Base-by-base conservation (phyloP, 768 basidiomycete genomes). In the Leccinum imitatum region DNA sequence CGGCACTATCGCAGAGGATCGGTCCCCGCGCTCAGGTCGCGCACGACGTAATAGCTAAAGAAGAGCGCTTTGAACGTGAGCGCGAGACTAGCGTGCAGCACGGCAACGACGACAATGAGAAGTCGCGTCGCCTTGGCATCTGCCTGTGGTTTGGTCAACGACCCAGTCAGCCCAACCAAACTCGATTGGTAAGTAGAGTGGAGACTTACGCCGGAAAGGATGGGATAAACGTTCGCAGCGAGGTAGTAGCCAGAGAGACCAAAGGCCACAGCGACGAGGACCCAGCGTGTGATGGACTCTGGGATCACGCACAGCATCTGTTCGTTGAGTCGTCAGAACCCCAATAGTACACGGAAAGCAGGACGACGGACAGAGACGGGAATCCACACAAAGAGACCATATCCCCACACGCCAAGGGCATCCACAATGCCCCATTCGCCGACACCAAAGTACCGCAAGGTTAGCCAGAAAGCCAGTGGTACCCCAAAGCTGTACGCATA, bases 381-480 rank as follows among this genome's bases (percentile, higher is more conserved):
- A 61, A 95, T 92, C 93, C 93, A 94, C 3, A 91, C 84, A 61
- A 93, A 93, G 68, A 88, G 84, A 10, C 79, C 84, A 69, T 93
- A 93, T 0, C 90, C 90, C 89, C 90, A 93, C 10, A 92, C 74
- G 13, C 89, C 82, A 21, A 93, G 73, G 0, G 90, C 89, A 71
- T 98, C 95, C 4, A 91, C 84, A 3, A 96, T 79, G 51, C 89
- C 86, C 89, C 96, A 97, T 67, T 94, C 93, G 2, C 90, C 88
- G 0, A 95, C 88, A 6, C 93, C 94, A 9, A 95, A 67, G 71
- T 95, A 99, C 37, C 91, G 79, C 65, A 97, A 79, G 3, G 84
- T 86, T 0, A 87, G 77, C 96, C 97, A 99, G 5, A 98, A 78
- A 15, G 89, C 67, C 0, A 93, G 75, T 0, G 97, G 97, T 1